These are phyloP conservation scores for Narthecium ossifragum DNA, from an alignment of 106 monocot genomes.

Conservation along the genomic window DNA sequence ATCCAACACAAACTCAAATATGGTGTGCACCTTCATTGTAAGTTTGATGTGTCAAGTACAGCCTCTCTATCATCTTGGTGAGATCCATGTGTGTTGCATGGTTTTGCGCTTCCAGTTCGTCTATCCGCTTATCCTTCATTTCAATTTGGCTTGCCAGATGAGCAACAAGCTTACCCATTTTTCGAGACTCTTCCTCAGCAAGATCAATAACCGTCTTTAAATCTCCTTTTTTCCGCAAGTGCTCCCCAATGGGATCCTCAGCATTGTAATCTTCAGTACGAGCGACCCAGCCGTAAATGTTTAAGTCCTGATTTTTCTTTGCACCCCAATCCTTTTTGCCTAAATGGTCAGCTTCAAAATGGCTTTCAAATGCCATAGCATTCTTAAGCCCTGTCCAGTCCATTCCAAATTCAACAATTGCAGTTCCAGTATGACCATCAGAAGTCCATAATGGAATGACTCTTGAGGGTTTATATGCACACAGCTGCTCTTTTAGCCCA, in stretches of 20 bases:
- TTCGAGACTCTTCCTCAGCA: slow-evolving; percentile 27
- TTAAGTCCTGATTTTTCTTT: slow-evolving; percentile 4
- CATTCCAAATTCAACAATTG: slow-evolving; percentile 56
- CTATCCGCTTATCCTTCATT: slow-evolving; percentile 33
- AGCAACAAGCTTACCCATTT: slow-evolving; percentile 37
- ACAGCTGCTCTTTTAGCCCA: slow-evolving; percentile 31
- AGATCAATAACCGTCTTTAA: slow-evolving; percentile 53
- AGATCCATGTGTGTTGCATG: slow-evolving; percentile 39
- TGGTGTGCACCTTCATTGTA: slow-evolving; percentile 49
- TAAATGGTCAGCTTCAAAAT: slow-evolving; percentile 34
- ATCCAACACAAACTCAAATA: too few relatives aligned
- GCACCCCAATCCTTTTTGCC: slow-evolving; percentile 37
- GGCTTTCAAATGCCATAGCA: slow-evolving; percentile 61
- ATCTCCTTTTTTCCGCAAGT: slow-evolving; percentile 51
- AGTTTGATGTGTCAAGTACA: slow-evolving; percentile 29
- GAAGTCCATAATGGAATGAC: slow-evolving; percentile 43
- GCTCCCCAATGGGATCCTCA: slow-evolving; percentile 24
- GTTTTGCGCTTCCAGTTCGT: slow-evolving; percentile 48
- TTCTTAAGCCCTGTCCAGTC: slow-evolving; percentile 73
- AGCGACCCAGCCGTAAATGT: slow-evolving; percentile 75
- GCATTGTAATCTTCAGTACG: slow-evolving; percentile 50
- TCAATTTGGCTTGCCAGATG: slow-evolving; percentile 43
- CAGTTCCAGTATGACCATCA: slow-evolving; percentile 54
- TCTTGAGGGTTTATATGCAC: slow-evolving; percentile 44
- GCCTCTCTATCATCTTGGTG: slow-evolving; percentile 38